Evolutionary conservation across 495 filamentous ascomycete species (phyloP).

Genomic region (Hypoxylon fragiforme): DNA sequence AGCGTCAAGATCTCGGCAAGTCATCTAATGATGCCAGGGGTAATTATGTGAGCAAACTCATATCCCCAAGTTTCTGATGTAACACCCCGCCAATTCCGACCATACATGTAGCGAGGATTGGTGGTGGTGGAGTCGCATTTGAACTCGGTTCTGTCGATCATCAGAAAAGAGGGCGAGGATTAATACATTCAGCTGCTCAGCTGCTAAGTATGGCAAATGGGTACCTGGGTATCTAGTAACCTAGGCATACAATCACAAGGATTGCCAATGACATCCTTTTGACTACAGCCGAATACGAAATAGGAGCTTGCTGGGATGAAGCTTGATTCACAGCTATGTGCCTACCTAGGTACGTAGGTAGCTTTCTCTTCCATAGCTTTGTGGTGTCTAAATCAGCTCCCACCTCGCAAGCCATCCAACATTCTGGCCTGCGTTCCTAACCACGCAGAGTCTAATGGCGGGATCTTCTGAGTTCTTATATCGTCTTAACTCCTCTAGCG

Average conservation of each 20-base stretch:
- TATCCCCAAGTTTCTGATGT: no score
- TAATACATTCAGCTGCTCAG: conserved; percentile 12
- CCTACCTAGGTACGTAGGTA: background rate
- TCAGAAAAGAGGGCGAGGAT: conserved; percentile 19
- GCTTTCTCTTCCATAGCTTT: background rate
- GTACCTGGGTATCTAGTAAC: background rate
- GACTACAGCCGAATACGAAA: background rate
- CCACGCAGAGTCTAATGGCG: conserved; percentile 66
- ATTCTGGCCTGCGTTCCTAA: conserved; percentile 74
- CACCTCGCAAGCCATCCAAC: conserved; percentile 80
- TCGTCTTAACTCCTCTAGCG: conserved; percentile 42
- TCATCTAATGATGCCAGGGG: conserved; percentile 7
- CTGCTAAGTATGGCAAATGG: conserved; percentile 16
- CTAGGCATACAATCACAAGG: conserved; percentile 1
- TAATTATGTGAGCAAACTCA: no score
- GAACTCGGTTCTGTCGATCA: conserved; percentile 16
- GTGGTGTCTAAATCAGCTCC: conserved; percentile 61
- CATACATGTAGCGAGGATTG: conserved; percentile 10
- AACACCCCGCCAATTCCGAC: conserved; percentile 30
- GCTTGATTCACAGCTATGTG: background rate
- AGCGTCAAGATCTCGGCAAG: conserved; percentile 20
- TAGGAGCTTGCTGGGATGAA: no score
- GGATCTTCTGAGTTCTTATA: conserved; percentile 40
- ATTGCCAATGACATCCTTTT: background rate
- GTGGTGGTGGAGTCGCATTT: conserved; percentile 3